These are phyloP conservation scores for Euphrasia confusa DNA, from an alignment of 257 asterid species.

Conservation along the genomic window DNA sequence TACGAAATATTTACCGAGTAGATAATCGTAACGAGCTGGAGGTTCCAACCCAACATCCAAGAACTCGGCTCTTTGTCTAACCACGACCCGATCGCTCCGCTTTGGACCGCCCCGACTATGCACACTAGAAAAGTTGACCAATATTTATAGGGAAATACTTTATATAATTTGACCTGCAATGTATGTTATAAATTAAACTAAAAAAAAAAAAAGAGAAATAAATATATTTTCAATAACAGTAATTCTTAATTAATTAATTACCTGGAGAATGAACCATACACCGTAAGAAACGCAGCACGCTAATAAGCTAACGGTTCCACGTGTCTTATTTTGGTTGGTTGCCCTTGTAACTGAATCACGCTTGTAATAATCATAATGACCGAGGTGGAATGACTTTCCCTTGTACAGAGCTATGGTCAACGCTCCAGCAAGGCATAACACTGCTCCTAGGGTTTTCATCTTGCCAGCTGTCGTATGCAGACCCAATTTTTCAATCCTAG, in stretches of 20 bases:
- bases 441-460: slow-evolving; percentile 38
- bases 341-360: not conserved
- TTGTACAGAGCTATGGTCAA: slow-evolving; percentile 38
- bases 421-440: slow-evolving; percentile 55
- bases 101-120: slow-evolving; percentile 44
- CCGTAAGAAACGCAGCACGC: slow-evolving; percentile 45
- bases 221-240: not conserved
- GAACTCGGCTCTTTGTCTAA: slow-evolving; percentile 33
- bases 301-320: slow-evolving; percentile 49
- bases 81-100: slow-evolving; percentile 36
- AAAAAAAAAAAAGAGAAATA: not conserved
- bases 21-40: slow-evolving; percentile 50
- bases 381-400: slow-evolving; percentile 38
- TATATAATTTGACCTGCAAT: slow-evolving; percentile 41
- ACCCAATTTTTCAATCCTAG: slow-evolving; percentile 41
- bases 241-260: slow-evolving; percentile 3
- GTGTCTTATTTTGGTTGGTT: slow-evolving; percentile 25
- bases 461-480: slow-evolving; percentile 34
- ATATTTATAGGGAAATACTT: slow-evolving; percentile 45
- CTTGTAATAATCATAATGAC: slow-evolving; percentile 10
- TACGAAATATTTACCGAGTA: slow-evolving; percentile 41
- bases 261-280: slow-evolving; percentile 60
- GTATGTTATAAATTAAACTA: too few relatives aligned
- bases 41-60: slow-evolving; percentile 49
- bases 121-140: slow-evolving; percentile 38